Conservation (phyloP, 495 filamentous ascomycete genomes). For the Xylaria curta region DNA sequence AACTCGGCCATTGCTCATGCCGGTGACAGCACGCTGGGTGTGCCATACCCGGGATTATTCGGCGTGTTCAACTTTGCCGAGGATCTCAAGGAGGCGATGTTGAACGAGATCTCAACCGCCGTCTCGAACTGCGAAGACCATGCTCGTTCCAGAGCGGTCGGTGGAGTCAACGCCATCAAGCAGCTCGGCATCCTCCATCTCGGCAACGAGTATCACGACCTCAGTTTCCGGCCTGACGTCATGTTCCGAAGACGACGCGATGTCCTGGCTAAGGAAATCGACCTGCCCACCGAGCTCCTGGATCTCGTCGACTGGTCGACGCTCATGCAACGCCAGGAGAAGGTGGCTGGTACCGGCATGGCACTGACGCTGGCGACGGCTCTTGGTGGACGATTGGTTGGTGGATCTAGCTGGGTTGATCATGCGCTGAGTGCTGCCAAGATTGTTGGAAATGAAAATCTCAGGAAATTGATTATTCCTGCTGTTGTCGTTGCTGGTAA, state of each 20-base stretch:
- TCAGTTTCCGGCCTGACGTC: constrained; percentile 84
- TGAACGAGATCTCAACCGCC: constrained; percentile 79
- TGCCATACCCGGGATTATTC: constrained; percentile 86
- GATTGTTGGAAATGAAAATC: constrained; percentile 81
- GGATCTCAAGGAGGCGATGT: constrained; percentile 88
- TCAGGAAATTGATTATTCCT: constrained; percentile 82
- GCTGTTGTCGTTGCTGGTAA: constrained; percentile 78
- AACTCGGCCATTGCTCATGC: constrained; percentile 72
- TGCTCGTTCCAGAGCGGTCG: constrained; percentile 76
- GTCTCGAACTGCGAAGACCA: constrained; percentile 83
- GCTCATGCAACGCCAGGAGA: constrained; percentile 90
- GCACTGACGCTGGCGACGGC: constrained; percentile 91
- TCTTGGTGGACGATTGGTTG: constrained; percentile 78
- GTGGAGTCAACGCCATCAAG: constrained; percentile 87
- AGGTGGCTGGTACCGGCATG: constrained; percentile 89
- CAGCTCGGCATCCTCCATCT: constrained; percentile 87
- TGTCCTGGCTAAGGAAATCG: constrained; percentile 78
- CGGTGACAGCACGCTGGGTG: constrained; percentile 77
- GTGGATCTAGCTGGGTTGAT: constrained; percentile 88
- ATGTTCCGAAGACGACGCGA: constrained; percentile 91
- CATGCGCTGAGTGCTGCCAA: constrained; percentile 79
- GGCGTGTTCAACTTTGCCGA: constrained; percentile 91
- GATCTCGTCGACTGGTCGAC: constrained; percentile 91
- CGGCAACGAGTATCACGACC: constrained; percentile 80
- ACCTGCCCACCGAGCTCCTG: constrained; percentile 84